Percentiles rank a stretch among this genome's conserved stretches.
Conservation (phyloP, 2,329 filamentous ascomycete genomes). For the Proliferodiscus dingleyae region DNA sequence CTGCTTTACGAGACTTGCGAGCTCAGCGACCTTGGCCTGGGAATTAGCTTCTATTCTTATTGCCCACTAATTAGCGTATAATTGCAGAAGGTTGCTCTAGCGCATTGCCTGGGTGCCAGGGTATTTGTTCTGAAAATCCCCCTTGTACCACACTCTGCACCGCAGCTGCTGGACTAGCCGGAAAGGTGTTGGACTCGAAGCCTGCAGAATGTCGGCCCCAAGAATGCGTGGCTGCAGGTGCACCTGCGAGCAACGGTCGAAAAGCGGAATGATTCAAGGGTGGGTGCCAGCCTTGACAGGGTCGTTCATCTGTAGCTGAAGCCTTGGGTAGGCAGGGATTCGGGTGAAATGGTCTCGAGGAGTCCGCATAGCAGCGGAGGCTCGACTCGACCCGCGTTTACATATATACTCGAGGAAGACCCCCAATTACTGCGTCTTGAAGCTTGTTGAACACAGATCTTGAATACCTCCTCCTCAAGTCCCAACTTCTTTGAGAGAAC, state of each 20-base stretch:
- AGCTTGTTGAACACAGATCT: slow-evolving; percentile 17
- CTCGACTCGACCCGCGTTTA: slow-evolving; percentile 19
- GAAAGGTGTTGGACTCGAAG: slow-evolving; percentile 5
- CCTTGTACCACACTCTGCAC: background rate
- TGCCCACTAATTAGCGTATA: slow-evolving; percentile 23
- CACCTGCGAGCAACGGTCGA: slow-evolving; percentile 16
- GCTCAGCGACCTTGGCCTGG: background rate
- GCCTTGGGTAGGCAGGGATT: slow-evolving; percentile 21
- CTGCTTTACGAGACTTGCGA: slow-evolving; percentile 15
- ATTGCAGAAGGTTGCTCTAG: slow-evolving; percentile 5
- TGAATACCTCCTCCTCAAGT: slow-evolving; percentile 10
- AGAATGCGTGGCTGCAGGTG: slow-evolving; percentile 16
- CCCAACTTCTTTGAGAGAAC: slow-evolving; percentile 9
- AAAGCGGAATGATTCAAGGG: slow-evolving; percentile 6
- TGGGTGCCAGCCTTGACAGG: slow-evolving; percentile 13
- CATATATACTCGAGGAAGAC: slow-evolving; percentile 28
- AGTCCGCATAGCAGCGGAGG: slow-evolving; percentile 21
- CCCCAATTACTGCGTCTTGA: slow-evolving; percentile 20
- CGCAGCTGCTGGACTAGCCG: slow-evolving; percentile 10
- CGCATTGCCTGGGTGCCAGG: slow-evolving; percentile 1
- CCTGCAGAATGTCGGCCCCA: slow-evolving; percentile 15
- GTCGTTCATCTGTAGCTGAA: slow-evolving; percentile 21
- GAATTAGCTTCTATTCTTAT: slow-evolving; percentile 23
- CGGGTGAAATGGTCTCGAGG: slow-evolving; percentile 18
- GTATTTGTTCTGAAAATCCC: slow-evolving; percentile 6